These are phyloP conservation scores for Ambispora gerdemannii DNA, from an alignment of 192 early-diverging fungal species.

Conservation along the genomic window DNA sequence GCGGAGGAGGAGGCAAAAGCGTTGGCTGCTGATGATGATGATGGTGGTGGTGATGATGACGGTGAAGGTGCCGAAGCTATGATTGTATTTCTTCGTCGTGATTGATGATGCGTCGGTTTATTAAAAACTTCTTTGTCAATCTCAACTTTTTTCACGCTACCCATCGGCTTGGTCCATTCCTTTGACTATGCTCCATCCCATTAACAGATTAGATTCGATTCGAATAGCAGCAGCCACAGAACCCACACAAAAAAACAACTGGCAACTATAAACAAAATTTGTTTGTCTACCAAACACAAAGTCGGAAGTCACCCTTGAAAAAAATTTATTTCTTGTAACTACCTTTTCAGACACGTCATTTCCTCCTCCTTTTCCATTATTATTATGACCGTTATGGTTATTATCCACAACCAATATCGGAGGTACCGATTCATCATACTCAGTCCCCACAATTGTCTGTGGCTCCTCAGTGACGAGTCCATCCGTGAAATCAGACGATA, in stretches of 20 bases:
- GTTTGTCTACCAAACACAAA: too few species aligned
- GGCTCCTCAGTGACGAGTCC: background rate
- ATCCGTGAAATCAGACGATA: background rate
- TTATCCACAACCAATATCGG: too few species aligned
- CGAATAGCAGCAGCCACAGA: background rate
- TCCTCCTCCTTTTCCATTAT: background rate
- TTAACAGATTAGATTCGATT: background rate
- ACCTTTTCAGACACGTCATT: background rate
- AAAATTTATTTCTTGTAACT: too few species aligned
- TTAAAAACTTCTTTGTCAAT: background rate
- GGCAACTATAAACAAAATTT: too few species aligned
- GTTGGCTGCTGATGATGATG: too few species aligned
- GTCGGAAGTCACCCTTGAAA: too few species aligned
- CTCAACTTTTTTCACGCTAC: constrained; percentile 1
- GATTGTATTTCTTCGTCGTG: constrained; percentile 8
- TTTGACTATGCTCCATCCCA: background rate
- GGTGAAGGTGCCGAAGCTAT: constrained; percentile 5
- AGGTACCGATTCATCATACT: background rate
- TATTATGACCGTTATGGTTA: too few species aligned
- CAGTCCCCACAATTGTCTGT: background rate
- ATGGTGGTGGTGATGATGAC: background rate
- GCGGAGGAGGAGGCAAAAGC: background rate
- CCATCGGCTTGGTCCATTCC: constrained; percentile 1
- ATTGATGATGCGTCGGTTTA: background rate
- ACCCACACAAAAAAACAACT: too few species aligned